Percentiles rank a stretch among this genome's conserved stretches.
Evolutionary conservation across 2,329 filamentous ascomycete genomes (phyloP).

Genomic region (Ascochyta rabiei): DNA sequence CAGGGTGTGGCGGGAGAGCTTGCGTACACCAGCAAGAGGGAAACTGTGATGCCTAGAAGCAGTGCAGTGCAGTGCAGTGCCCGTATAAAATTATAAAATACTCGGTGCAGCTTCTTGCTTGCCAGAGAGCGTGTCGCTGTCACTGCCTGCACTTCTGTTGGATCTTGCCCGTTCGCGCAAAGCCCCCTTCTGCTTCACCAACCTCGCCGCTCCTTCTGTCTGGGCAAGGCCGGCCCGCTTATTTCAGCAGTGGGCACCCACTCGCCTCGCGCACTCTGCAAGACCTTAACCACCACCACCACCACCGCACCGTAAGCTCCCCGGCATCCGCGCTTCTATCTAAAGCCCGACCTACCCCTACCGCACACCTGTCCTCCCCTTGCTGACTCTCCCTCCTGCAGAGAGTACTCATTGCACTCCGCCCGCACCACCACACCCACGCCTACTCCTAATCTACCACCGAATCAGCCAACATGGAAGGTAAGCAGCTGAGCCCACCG

Average conservation of each 20-base stretch:
- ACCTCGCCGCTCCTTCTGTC: slow-evolving; percentile 41
- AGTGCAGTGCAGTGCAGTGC: slow-evolving; percentile 2
- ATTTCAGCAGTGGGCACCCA: slow-evolving; percentile 49
- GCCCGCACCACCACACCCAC: slow-evolving; percentile 37
- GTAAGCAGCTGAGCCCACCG: slow-evolving; percentile 60
- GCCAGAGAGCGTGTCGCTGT: slow-evolving; percentile 10
- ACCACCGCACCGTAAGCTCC: slow-evolving; percentile 44
- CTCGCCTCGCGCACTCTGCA: slow-evolving; percentile 46
- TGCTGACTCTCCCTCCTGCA: slow-evolving; percentile 42
- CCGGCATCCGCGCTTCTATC: slow-evolving; percentile 37
- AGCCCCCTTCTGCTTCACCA: slow-evolving; percentile 26
- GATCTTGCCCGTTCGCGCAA: slow-evolving; percentile 31
- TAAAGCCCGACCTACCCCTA: slow-evolving; percentile 18
- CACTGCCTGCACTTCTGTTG: slow-evolving; percentile 17
- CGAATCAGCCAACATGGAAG: slow-evolving; percentile 65
- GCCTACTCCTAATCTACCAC: slow-evolving; percentile 45
- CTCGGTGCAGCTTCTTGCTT: slow-evolving; percentile 1
- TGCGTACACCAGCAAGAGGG: slow-evolving; percentile 35
- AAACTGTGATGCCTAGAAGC: slow-evolving; percentile 21
- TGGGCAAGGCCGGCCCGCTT: slow-evolving; percentile 50
- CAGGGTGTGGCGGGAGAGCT: slow-evolving; percentile 43
- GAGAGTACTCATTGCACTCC: slow-evolving; percentile 40
- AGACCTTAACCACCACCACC: slow-evolving; percentile 39
- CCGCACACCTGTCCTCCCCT: slow-evolving; percentile 26
- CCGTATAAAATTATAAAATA: slow-evolving; percentile 32